phyloP scores from a whole-genome alignment of 805 yeast genomes.

The Ogataea polymorpha region DNA sequence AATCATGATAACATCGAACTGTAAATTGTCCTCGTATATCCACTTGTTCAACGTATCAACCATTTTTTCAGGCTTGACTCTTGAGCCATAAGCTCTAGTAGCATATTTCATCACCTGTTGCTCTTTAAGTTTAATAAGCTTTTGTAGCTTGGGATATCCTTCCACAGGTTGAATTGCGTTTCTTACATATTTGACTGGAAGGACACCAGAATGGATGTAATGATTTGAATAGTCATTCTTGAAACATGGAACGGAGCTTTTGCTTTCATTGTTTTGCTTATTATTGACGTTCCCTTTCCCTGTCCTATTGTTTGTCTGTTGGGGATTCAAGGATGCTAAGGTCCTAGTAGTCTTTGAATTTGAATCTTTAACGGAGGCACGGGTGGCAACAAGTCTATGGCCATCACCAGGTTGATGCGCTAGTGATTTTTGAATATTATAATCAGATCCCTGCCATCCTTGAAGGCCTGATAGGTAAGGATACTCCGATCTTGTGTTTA shows the following conservation, averaged over 20 bases:
- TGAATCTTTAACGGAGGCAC: slow-evolving; percentile 21
- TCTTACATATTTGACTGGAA: slow-evolving; percentile 63
- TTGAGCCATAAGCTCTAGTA: slow-evolving; percentile 62
- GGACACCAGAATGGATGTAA: slow-evolving; percentile 57
- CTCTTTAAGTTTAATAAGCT: slow-evolving; percentile 61
- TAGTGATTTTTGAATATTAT: slow-evolving; percentile 5
- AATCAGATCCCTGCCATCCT: slow-evolving; percentile 10
- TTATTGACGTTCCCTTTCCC: slow-evolving; percentile 7
- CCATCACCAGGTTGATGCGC: slow-evolving; percentile 23
- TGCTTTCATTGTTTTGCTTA: slow-evolving; percentile 12
- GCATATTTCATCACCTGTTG: slow-evolving; percentile 53
- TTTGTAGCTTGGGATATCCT: slow-evolving; percentile 84
- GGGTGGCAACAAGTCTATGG: slow-evolving; percentile 22
- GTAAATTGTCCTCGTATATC: slow-evolving; percentile 54
- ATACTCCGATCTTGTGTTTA: slow-evolving; percentile 2
- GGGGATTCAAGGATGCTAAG: slow-evolving; percentile 11
- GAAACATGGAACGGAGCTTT: slow-evolving; percentile 20
- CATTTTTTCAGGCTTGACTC: slow-evolving; percentile 52
- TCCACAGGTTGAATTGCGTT: slow-evolving; percentile 65
- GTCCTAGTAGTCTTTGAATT: slow-evolving; percentile 10
- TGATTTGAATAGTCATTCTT: slow-evolving; percentile 75
- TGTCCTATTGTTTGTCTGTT: slow-evolving; percentile 8
- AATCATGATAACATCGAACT: slow-evolving; percentile 88
- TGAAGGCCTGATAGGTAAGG: slow-evolving; percentile 6
- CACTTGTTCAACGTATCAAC: slow-evolving; percentile 56